Evolutionary conservation across 768 basidiomycete genomes (phyloP).

Genomic region (Dacryopinax spathularia): DNA sequence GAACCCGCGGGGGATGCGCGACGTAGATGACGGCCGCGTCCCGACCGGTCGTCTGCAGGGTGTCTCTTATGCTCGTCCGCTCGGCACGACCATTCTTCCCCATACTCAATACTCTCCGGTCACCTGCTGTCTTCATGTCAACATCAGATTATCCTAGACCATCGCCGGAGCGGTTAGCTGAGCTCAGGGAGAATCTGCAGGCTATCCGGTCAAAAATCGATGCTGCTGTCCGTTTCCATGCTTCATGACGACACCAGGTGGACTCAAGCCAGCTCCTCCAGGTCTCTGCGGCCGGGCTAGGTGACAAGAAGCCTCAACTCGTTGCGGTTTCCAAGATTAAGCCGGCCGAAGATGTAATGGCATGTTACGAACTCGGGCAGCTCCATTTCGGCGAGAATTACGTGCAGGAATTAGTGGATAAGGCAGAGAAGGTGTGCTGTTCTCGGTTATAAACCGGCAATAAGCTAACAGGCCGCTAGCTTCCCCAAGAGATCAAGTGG

Average conservation of each 20-base stretch:
- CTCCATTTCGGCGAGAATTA: slow-evolving; percentile 97
- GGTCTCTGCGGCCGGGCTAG: slow-evolving; percentile 42
- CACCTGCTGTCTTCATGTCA: neutral
- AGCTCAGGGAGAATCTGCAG: slow-evolving; percentile 13
- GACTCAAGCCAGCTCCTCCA: slow-evolving; percentile 29
- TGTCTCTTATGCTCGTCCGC: slow-evolving; percentile 4
- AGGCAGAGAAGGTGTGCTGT: slow-evolving; percentile 50
- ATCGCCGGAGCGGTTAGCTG: slow-evolving; percentile 12
- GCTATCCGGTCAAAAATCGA: slow-evolving; percentile 11
- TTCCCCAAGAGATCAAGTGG: slow-evolving; percentile 84
- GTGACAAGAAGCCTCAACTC: slow-evolving; percentile 34
- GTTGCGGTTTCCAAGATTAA: slow-evolving; percentile 93
- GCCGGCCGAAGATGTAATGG: slow-evolving; percentile 70
- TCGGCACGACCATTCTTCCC: slow-evolving; percentile 4
- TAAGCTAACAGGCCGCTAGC: slow-evolving; percentile 30
- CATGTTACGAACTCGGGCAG: slow-evolving; percentile 68
- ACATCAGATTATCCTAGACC: neutral
- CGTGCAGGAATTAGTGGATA: slow-evolving; percentile 81
- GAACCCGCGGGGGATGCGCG: neutral
- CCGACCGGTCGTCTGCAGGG: neutral
- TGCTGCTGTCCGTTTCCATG: slow-evolving; percentile 7
- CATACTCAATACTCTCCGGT: neutral
- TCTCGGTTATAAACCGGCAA: neutral
- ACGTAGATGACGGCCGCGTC: neutral
- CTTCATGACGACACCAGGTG: neutral